These are phyloP conservation scores for Phytophthora pseudosyringae DNA, from an alignment of 352 stramenopile species.

Conservation along the genomic window DNA sequence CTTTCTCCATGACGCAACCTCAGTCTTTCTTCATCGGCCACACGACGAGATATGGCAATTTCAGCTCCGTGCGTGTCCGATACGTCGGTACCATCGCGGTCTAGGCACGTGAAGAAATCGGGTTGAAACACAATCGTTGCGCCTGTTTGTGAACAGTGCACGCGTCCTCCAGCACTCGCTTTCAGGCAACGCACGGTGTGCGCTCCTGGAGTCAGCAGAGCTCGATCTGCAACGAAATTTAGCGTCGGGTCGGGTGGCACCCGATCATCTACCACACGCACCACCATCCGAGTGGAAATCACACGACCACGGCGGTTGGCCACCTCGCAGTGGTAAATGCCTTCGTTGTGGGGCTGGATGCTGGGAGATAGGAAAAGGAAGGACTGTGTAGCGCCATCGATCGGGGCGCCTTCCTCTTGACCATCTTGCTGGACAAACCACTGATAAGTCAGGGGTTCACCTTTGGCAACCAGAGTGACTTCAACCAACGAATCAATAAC, in stretches of 20 bases:
- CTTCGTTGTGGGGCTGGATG: conserved; percentile 64
- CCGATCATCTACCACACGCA: conserved; percentile 59
- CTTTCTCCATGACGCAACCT: conserved; percentile 32
- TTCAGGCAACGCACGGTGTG: conserved; percentile 44
- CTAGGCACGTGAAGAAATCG: conserved; percentile 52
- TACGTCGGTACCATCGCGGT: conserved; percentile 49
- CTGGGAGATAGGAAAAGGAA: conserved; percentile 60
- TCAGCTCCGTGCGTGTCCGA: conserved; percentile 59
- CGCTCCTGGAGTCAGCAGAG: conserved; percentile 5
- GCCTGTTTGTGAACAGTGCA: conserved; percentile 33
- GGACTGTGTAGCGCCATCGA: conserved; percentile 52
- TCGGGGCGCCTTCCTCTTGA: conserved; percentile 25
- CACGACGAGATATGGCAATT: conserved; percentile 40
- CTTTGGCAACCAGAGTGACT: conserved; percentile 56
- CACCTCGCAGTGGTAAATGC: conserved; percentile 64
- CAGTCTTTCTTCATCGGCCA: conserved; percentile 5
- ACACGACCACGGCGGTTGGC: conserved; percentile 55
- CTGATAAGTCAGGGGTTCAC: conserved; percentile 74
- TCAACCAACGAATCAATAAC: conserved; percentile 61
- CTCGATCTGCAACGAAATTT: conserved; percentile 48
- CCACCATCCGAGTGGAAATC: conserved; percentile 37
- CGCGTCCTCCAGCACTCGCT: conserved; percentile 42
- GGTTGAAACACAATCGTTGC: conserved; percentile 59
- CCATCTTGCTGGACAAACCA: conserved; percentile 48
- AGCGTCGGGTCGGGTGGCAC: conserved; percentile 44